Evolutionary conservation across 1,139 yeast species (phyloP).

Genomic region (Sugiyamaella xylanicola): DNA sequence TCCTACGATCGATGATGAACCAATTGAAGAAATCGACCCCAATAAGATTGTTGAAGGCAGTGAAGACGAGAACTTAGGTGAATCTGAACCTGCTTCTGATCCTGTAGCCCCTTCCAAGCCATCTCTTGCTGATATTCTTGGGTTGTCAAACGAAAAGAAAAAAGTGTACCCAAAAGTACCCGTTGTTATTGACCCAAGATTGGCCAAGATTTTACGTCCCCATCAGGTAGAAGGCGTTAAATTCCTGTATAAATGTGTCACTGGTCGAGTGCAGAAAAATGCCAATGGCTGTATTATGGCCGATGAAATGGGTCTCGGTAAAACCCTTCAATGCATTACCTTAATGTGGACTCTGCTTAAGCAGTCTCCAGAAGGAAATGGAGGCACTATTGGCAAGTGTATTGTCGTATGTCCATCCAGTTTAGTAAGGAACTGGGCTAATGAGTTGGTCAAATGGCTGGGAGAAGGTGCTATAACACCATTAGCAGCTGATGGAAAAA

Average conservation of each 20-base stretch:
- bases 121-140: conserved; percentile 79
- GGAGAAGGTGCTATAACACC: conserved; percentile 91
- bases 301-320: conserved; percentile 98
- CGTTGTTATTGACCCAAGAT: conserved; percentile 90
- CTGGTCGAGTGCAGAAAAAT: conserved; percentile 81
- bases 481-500: conserved; percentile 88
- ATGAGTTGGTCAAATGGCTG: conserved; percentile 92
- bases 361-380: conserved; percentile 85
- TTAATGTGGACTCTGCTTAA: conserved; percentile 90
- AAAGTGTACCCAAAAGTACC: conserved; percentile 62
- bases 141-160: conserved; percentile 56
- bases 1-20: conserved; percentile 74
- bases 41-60: conserved; percentile 21
- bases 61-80: conserved; percentile 17
- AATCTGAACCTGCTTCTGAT: background rate
- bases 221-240: conserved; percentile 97
- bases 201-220: conserved; percentile 84
- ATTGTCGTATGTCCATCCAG: conserved; percentile 96
- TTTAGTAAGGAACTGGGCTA: conserved; percentile 95
- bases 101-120: conserved; percentile 37
- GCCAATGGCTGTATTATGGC: conserved; percentile 99
- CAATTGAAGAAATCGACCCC: conserved; percentile 26
- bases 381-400: conserved; percentile 80
- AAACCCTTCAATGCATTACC: conserved; percentile 90
- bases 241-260: conserved; percentile 83